These are phyloP conservation scores for Rutstroemia sydowiana DNA, from an alignment of 2,329 filamentous ascomycete genomes.

Conservation along the genomic window DNA sequence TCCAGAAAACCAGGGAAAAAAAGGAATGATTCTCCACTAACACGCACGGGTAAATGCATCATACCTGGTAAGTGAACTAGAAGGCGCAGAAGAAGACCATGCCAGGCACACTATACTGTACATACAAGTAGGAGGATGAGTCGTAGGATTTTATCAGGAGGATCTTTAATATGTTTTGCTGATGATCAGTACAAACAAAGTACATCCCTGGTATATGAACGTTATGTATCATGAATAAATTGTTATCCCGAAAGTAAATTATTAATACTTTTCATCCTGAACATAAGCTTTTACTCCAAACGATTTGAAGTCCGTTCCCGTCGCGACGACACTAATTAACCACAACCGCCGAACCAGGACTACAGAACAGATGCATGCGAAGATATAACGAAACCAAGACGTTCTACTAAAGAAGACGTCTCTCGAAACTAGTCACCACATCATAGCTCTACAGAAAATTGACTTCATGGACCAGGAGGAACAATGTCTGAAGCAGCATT, in stretches of 20 bases:
- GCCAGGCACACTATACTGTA: too few relatives aligned
- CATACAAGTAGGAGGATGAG: too few relatives aligned
- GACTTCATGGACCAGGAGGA: constrained; percentile 20
- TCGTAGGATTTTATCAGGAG: too few relatives aligned
- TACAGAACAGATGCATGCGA: background rate
- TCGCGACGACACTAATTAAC: background rate
- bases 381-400: background rate
- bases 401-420: too few relatives aligned
- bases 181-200: background rate
- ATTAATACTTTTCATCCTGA: background rate
- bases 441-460: background rate
- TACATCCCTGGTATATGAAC: background rate
- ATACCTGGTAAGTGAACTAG: too few relatives aligned
- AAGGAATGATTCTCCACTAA: too few relatives aligned
- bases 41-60: too few relatives aligned
- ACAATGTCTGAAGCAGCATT: constrained; percentile 26
- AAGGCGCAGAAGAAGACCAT: too few relatives aligned
- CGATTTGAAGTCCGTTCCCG: background rate
- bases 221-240: too few relatives aligned
- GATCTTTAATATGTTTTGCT: background rate
- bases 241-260: background rate
- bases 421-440: too few relatives aligned
- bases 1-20: too few relatives aligned
- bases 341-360: background rate
- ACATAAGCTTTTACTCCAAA: background rate